Evolutionary conservation across 225 moss, liverwort and hornwort species (phyloP), one percentile per base, ranked within the genome.

Genomic region (Polytrichum commune): DNA sequence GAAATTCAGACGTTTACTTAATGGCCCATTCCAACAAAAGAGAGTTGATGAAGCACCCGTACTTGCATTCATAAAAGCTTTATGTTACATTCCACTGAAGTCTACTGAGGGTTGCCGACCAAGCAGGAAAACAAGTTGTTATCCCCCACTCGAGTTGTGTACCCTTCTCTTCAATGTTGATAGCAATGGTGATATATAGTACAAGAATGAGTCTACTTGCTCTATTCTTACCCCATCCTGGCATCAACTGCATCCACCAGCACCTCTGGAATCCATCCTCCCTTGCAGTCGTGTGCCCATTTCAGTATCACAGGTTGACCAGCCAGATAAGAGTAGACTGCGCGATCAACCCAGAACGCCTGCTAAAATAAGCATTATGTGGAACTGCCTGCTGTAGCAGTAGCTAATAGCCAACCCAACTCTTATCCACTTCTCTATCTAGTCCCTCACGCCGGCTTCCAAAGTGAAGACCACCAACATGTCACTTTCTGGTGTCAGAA

Each of bases 151-250:
- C 66, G 64, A 76, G 74, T 72, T 73, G 70, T 71, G 81, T 55
- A 72, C 75, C 62, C 81, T 65, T 71, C 76, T 72, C 81, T 79
- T 81, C 81, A 81, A 81, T 81, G 81, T 75, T 53, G 75, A 87
- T 82, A 81, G 76, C 84, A 84, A 87, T 87, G 84, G 76, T 87
- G 76, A 70, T 80, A 84, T 83, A 86, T 84, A 76, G 72, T 87
- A 84, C 87, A 87, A 81, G 87, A 87, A 87, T 87, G 84, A 81
- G 77, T 71, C 84, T 81, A 81, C 86, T 83, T 80, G 86, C 82
- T 82, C 86, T 81, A 84, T 79, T 72, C 74, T 72, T 75, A 75
- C 78, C 73, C 73, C 72, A 62, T 76, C 78, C 64, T 76, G 78
- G 76, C 83, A 83, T 64, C 32, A 72, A 83, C 70, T 71, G 83